Base-by-base conservation (phyloP, 805 yeast species). In the Starmerella tilneyi region DNA sequence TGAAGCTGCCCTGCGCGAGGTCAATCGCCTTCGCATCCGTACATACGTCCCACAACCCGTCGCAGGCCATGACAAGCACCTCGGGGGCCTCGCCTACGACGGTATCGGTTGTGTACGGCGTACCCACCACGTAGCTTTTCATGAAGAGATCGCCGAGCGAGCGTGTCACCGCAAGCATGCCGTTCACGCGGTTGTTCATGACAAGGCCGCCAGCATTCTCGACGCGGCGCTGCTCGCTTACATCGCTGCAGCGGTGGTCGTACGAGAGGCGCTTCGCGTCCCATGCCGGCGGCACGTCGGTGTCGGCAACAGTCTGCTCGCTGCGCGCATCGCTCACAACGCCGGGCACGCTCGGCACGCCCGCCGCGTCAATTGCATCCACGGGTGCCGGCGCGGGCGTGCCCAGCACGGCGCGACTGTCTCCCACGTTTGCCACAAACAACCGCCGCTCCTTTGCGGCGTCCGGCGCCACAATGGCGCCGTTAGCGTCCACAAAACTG, bases 1-100 rank as follows among this genome's bases (percentile, higher is more conserved):
- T 77, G 8, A 56, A 45, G 11, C 74, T 65, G 32, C 71, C 70
- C 39, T 70, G 67, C 4, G 84, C 79, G 53, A 80, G 62, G 45
- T 79, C 79, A 46, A 92, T 83, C 0, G 97, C 97, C 45, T 75
- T 74, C 52, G 76, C 81, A 60, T 92, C 98, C 8, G 78, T 71
- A 42, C 88, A 73, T 4, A 89, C 96, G 62, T 89, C 98, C 97
- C 97, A 89, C 9, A 89, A 66, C 0, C 98, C 98, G 63, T 89
- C 98, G 62, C 97, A 92, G 0, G 96, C 97, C 48, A 89, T 66
- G 41, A 89, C 86, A 57, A 89, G 62, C 58, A 84, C 84, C 54
- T 81, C 81, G 62, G 88, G 95, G 61, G 88, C 96, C 9, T 66
- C 63, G 20, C 71, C 71, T 24, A 92, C 68, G 56, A 79, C 85